phyloP scores from a whole-genome alignment of 2,329 filamentous ascomycete species.

The Eutypella sp. region DNA sequence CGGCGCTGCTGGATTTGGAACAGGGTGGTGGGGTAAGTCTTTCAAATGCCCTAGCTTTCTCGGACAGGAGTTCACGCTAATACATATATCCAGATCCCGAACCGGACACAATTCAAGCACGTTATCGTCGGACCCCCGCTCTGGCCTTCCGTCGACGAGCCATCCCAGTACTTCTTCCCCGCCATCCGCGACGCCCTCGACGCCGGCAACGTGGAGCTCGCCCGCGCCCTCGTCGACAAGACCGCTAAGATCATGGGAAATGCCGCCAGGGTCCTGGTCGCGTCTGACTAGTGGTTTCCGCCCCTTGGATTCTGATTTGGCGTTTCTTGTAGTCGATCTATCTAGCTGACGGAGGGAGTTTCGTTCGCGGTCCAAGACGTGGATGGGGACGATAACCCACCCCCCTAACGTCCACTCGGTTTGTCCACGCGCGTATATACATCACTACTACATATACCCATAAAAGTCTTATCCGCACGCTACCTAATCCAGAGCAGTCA shows the following conservation, averaged over 20 bases:
- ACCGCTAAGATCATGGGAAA: conserved; percentile 59
- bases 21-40: conserved; percentile 66
- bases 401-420: no score
- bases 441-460: no score
- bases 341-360: no score
- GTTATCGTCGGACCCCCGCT: conserved; percentile 79
- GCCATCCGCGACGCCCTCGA: conserved; percentile 79
- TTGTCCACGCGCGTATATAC: no score
- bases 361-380: no score
- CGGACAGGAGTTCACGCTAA: conserved; percentile 10
- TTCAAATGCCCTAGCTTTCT: conserved; percentile 2
- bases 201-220: conserved; percentile 62
- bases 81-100: conserved; percentile 57
- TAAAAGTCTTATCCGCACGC: no score
- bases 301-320: background rate
- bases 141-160: conserved; percentile 64
- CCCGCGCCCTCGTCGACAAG: conserved; percentile 64
- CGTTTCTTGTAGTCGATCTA: background rate
- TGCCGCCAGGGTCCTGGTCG: conserved; percentile 17
- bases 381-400: no score
- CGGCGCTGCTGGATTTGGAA: conserved; percentile 72
- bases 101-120: conserved; percentile 90
- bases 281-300: background rate
- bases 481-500: no score
- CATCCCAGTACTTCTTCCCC: conserved; percentile 68